Base-by-base conservation (phyloP, 2,329 filamentous ascomycete genomes). In the Fusarium brevicatenulatum region DNA sequence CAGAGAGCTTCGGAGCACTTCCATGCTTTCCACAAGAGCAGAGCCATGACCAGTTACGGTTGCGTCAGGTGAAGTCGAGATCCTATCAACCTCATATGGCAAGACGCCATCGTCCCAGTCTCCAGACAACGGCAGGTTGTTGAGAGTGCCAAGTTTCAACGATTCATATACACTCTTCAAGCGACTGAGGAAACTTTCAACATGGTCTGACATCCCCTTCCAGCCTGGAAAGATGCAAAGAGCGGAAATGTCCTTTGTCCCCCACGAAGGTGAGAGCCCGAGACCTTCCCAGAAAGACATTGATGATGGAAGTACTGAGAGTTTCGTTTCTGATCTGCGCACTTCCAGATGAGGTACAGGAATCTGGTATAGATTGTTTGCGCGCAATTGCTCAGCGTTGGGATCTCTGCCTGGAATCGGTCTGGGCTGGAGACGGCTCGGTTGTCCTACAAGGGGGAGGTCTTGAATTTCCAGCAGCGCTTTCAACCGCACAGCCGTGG, bases 211-310 rank as follows among this genome's bases (percentile, higher is more conserved):
- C 75, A 95, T 83, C 4, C 91, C 90, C 34, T 88, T 87, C 75
- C 89, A 89, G 56, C 87, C 85, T 0, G 93, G 93, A 71, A 91
- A 92, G 4, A 96, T 84, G 77, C 92, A 94, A 53, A 93, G 88
- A 1, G 91, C 88, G 40, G 88, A 86, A 36, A 96, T 83, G 68
- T 95, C 89, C 80, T 97, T 97, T 12, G 85, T 78, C 1, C 93
- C 92, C 66, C 89, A 89, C 13, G 89, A 89, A 7, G 94, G 94
- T 4, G 90, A 90, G 4, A 97, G 85, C 1, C 93, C 92, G 23
- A 97, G 83, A 52, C 91, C 91, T 78, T 96, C 93, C 94, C 94
- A 97, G 77, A 96, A 97, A 2, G 87, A 84, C 25, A 95, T 84
- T 1, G 93, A 92, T 2, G 93, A 89, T 4, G 94, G 92, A 28